These are phyloP conservation scores for Metschnikowia reukaufii DNA, from an alignment of 805 yeast species.

Conservation along the genomic window DNA sequence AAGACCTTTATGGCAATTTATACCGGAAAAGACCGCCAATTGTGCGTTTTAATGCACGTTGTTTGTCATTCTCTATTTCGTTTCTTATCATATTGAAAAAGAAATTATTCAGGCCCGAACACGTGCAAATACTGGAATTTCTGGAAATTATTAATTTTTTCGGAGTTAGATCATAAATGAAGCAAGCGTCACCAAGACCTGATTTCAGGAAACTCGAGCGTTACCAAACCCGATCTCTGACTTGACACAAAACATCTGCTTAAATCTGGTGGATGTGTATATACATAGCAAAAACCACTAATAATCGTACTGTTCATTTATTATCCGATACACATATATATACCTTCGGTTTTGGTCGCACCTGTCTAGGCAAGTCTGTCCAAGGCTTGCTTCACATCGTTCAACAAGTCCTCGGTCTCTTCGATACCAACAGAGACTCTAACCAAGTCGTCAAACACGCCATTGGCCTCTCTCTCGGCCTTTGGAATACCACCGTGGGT, in stretches of 20 bases:
- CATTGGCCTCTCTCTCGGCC: constrained; percentile 73
- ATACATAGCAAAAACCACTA: background rate
- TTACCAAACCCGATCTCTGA: no score
- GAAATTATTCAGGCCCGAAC: no score
- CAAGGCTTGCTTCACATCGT: constrained; percentile 66
- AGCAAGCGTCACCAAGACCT: no score
- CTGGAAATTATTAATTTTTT: no score
- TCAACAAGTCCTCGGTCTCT: constrained; percentile 72
- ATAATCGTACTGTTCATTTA: background rate
- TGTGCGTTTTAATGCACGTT: no score
- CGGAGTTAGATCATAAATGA: no score
- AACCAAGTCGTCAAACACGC: constrained; percentile 78
- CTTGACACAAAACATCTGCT: no score
- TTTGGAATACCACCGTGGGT: constrained; percentile 89
- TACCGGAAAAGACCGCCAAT: background rate
- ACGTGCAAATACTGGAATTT: no score
- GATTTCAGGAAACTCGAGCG: no score
- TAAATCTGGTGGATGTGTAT: no score
- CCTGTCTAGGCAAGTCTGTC: constrained; percentile 5
- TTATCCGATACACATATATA: background rate
- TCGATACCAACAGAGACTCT: constrained; percentile 88
- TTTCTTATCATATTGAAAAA: no score
- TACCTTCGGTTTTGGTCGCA: background rate
- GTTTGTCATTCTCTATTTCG: no score
- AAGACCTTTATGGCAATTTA: background rate